Evolutionary conservation across 2,329 filamentous ascomycete genomes (phyloP).

Genomic region (Neonectria ditissima): DNA sequence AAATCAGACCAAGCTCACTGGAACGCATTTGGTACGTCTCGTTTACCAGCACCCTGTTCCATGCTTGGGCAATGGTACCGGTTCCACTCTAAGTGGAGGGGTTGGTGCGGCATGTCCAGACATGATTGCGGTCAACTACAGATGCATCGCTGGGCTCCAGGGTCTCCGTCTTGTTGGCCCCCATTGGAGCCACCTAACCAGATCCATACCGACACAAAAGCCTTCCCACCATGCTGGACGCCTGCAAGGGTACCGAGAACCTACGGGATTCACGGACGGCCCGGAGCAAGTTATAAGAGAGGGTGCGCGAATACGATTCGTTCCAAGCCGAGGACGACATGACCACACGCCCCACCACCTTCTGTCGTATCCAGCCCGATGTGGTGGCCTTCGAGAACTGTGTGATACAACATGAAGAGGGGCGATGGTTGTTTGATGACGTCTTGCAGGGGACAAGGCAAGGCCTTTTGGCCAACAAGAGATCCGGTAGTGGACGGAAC

Average conservation of each 20-base stretch:
- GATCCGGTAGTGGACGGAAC: slow-evolving; percentile 26
- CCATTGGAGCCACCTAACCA: slow-evolving; percentile 35
- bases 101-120: slow-evolving; percentile 40
- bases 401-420: slow-evolving; percentile 29
- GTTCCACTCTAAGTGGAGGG: slow-evolving; percentile 46
- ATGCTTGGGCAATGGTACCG: slow-evolving; percentile 38
- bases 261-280: slow-evolving; percentile 29
- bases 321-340: slow-evolving; percentile 31
- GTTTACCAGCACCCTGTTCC: slow-evolving; percentile 34
- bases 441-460: slow-evolving; percentile 29
- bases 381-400: slow-evolving; percentile 11
- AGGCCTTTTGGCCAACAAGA: slow-evolving; percentile 29
- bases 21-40: slow-evolving; percentile 32
- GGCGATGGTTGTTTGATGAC: slow-evolving; percentile 29
- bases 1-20: slow-evolving; percentile 33
- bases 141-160: slow-evolving; percentile 36
- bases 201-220: slow-evolving; percentile 26
- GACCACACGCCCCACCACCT: slow-evolving; percentile 25
- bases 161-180: slow-evolving; percentile 35
- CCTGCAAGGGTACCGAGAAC: slow-evolving; percentile 31
- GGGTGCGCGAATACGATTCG: slow-evolving; percentile 25
- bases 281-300: slow-evolving; percentile 23
- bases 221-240: slow-evolving; percentile 38
- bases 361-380: slow-evolving; percentile 24
- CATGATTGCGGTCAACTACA: slow-evolving; percentile 40